Conservation (phyloP, 768 basidiomycete genomes). For the Holtermannia corniformis region DNA sequence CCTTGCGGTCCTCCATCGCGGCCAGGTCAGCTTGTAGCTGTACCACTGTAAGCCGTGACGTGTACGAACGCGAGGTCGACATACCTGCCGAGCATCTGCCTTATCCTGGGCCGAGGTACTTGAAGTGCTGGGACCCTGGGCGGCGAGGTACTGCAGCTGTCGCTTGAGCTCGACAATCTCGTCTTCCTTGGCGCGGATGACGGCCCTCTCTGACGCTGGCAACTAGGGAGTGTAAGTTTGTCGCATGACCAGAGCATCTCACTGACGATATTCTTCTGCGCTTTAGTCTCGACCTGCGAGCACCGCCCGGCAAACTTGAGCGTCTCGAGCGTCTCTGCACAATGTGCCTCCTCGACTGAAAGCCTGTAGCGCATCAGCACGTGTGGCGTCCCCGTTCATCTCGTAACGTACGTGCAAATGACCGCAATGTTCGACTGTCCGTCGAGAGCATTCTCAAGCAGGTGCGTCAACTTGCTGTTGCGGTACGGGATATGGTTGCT, state of each 20-base stretch:
- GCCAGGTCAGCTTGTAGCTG: constrained; percentile 35
- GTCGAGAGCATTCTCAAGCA: constrained; percentile 41
- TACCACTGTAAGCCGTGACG: too few relatives aligned
- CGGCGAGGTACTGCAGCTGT: constrained; percentile 20
- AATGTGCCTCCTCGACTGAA: constrained; percentile 39
- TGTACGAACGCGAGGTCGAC: not conserved
- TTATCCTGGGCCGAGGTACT: not conserved
- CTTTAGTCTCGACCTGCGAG: constrained; percentile 41
- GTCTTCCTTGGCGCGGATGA: constrained; percentile 38
- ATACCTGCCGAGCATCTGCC: not conserved
- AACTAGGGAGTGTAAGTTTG: constrained; percentile 14
- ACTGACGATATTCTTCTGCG: constrained; percentile 38
- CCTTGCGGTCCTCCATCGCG: constrained; percentile 34
- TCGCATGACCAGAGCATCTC: not conserved
- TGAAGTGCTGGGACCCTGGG: not conserved
- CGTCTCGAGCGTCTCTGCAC: constrained; percentile 39
- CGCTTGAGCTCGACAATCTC: constrained; percentile 38
- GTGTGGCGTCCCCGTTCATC: too few relatives aligned
- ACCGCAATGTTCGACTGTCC: constrained; percentile 43
- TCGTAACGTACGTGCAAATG: constrained; percentile 40
- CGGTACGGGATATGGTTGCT: constrained; percentile 40
- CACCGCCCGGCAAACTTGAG: constrained; percentile 42
- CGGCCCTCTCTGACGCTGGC: constrained; percentile 31
- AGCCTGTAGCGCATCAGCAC: constrained; percentile 5
- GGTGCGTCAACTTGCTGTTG: constrained; percentile 41